Conservation (phyloP, 2,329 filamentous ascomycete genomes). For the Massarina eburnea region DNA sequence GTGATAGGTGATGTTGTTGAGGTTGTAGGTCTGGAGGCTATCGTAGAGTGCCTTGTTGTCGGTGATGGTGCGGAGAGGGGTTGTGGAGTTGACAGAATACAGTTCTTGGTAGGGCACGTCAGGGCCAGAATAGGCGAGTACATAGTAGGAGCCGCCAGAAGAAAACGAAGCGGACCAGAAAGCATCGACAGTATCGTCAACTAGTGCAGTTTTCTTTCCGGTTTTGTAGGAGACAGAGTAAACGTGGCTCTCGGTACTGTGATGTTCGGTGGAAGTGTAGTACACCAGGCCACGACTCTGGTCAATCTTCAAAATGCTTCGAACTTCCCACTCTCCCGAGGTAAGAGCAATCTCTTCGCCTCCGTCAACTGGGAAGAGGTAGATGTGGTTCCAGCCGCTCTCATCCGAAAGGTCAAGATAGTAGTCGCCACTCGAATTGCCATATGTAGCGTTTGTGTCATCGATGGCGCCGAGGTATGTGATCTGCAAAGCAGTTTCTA, state of each 20-base stretch:
- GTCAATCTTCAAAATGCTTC: constrained; percentile 62
- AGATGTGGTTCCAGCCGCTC: constrained; percentile 67
- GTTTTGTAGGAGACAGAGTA: constrained; percentile 65
- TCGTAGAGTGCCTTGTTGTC: constrained; percentile 61
- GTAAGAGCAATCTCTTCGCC: constrained; percentile 62
- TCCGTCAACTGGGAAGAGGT: constrained; percentile 62
- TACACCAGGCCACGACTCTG: constrained; percentile 59
- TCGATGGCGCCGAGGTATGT: constrained; percentile 53
- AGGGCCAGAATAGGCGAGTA: constrained; percentile 65
- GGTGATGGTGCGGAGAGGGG: constrained; percentile 60
- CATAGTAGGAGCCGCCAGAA: constrained; percentile 62
- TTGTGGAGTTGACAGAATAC: constrained; percentile 59
- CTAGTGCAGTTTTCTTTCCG: constrained; percentile 58
- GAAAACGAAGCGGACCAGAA: constrained; percentile 69
- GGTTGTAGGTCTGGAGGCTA: constrained; percentile 60
- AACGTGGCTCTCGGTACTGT: constrained; percentile 68
- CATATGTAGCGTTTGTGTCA: constrained; percentile 36
- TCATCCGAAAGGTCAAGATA: constrained; percentile 69
- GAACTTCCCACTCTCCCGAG: constrained; percentile 66
- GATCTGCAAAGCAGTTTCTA: constrained; percentile 62
- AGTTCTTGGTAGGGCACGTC: constrained; percentile 71
- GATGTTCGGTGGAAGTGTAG: constrained; percentile 65
- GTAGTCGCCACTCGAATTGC: constrained; percentile 48
- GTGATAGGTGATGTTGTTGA: constrained; percentile 66
- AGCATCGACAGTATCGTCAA: constrained; percentile 61